Conservation (phyloP, 2,329 filamentous ascomycete species). For the Cercospora brassicicola region DNA sequence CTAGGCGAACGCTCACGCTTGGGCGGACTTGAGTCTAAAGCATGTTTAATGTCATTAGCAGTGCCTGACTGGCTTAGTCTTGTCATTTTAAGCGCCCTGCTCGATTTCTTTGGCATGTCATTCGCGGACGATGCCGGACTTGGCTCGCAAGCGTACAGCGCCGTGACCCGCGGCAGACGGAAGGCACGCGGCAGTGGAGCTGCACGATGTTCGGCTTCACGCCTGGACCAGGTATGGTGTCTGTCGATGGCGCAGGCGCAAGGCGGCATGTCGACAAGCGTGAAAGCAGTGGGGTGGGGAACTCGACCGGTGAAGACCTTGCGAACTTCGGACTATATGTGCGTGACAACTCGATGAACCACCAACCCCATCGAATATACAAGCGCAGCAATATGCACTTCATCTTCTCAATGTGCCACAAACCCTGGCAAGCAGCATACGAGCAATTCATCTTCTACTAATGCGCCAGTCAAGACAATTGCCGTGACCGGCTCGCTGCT, state of each 20-base stretch:
- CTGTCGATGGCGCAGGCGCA: not conserved
- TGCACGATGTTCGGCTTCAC: constrained; percentile 1
- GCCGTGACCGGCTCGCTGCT: not conserved
- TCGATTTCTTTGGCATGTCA: not conserved
- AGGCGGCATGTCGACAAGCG: not conserved
- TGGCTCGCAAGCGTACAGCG: not conserved
- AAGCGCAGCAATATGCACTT: not conserved
- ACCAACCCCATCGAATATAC: not conserved
- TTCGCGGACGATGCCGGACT: not conserved
- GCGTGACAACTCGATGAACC: not conserved
- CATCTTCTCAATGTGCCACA: not conserved
- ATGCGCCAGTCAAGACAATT: not conserved
- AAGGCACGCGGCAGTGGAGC: constrained; percentile 15
- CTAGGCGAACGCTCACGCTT: constrained; percentile 2
- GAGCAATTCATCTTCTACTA: not conserved
- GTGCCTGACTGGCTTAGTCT: constrained; percentile 3
- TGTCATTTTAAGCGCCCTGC: constrained; percentile 8
- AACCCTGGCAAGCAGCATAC: not conserved
- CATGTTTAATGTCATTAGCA: not conserved
- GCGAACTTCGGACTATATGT: not conserved
- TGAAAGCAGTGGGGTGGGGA: not conserved
- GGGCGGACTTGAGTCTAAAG: constrained; percentile 3
- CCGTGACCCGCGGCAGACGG: not conserved
- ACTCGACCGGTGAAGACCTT: constrained; percentile 3
- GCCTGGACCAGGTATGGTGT: constrained; percentile 1